phyloP scores from a whole-genome alignment of 2,329 filamentous ascomycete genomes.

The Ophiostoma fasciatum region DNA sequence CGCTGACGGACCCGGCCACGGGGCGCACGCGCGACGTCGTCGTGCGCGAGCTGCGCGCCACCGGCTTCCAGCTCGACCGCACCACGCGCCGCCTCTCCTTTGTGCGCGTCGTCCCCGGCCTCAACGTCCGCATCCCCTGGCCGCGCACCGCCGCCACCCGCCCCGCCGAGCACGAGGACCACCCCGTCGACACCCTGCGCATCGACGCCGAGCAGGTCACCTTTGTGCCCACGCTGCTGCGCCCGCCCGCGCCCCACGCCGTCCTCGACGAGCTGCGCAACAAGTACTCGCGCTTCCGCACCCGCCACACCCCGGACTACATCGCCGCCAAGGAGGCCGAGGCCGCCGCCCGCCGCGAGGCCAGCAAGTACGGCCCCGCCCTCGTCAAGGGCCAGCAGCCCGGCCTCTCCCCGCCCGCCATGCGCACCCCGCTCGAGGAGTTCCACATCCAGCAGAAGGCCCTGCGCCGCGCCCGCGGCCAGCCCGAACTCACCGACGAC shows the following conservation, averaged over 20 bases:
- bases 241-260: slow-evolving; percentile 61
- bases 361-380: slow-evolving; percentile 9
- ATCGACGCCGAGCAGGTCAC: slow-evolving; percentile 60
- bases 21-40: slow-evolving; percentile 58
- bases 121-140: slow-evolving; percentile 65
- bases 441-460: slow-evolving; percentile 39
- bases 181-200: slow-evolving; percentile 56
- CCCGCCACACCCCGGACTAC: slow-evolving; percentile 63
- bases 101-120: slow-evolving; percentile 50
- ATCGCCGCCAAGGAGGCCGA: slow-evolving; percentile 32
- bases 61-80: slow-evolving; percentile 34
- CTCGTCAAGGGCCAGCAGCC: slow-evolving; percentile 15
- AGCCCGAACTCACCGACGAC: slow-evolving; percentile 39
- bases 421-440: slow-evolving; percentile 44
- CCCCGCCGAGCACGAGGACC: slow-evolving; percentile 35
- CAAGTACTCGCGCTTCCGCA: slow-evolving; percentile 69
- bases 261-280: slow-evolving; percentile 77
- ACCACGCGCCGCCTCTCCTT: slow-evolving; percentile 32
- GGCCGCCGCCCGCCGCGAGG: slow-evolving; percentile 12
- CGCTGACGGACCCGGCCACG: slow-evolving; percentile 51
- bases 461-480: slow-evolving; percentile 34
- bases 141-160: slow-evolving; percentile 34
- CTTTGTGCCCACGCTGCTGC: slow-evolving; percentile 63
- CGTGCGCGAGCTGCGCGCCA: slow-evolving; percentile 52
- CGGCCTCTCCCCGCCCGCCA: slow-evolving; percentile 22